Evolutionary conservation across 345 rosid species (phyloP).

Genomic region (Geranium rotundifolium): DNA sequence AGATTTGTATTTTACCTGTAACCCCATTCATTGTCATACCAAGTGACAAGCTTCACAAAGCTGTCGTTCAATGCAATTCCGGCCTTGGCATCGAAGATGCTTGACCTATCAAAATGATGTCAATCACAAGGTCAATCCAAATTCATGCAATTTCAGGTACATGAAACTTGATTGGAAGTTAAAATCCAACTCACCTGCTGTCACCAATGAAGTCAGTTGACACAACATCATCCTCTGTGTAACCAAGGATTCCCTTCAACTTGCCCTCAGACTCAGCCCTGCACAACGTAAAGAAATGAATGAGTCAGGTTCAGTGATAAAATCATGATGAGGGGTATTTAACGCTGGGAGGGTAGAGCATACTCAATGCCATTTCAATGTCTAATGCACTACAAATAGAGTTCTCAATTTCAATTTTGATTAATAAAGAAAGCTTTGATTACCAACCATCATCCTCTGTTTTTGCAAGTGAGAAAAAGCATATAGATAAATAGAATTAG

Average conservation of each 20-base stretch:
- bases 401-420: no score
- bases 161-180: neutral
- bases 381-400: no score
- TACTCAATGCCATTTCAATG: no score
- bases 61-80: constrained; percentile 33
- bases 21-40: constrained; percentile 53
- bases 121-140: neutral
- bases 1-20: constrained; percentile 24
- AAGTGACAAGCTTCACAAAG: constrained; percentile 39
- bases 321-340: neutral
- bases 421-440: no score
- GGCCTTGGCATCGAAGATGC: constrained; percentile 54
- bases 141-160: no score
- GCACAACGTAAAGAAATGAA: neutral
- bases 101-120: constrained; percentile 23
- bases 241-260: constrained; percentile 61
- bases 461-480: no score
- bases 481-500: no score
- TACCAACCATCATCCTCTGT: no score
- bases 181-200: constrained; percentile 28
- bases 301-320: neutral
- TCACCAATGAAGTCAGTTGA: constrained; percentile 53
- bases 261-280: constrained; percentile 49
- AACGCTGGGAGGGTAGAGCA: no score
- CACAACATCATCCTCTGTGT: constrained; percentile 50